Conservation (phyloP, 768 basidiomycete genomes). For the Phylloporus scabripes region DNA sequence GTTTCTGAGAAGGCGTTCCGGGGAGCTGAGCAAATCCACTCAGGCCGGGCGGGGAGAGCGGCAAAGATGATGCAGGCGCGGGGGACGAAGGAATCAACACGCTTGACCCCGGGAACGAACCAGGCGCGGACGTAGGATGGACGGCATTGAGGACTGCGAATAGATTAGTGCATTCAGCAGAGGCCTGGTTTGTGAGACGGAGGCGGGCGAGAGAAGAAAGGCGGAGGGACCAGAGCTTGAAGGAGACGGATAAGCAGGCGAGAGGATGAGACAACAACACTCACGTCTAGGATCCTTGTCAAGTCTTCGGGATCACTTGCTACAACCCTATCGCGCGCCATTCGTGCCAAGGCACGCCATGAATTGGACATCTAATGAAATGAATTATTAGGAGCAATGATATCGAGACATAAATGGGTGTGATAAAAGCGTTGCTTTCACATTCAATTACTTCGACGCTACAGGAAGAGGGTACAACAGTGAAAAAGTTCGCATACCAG, state of each 20-base stretch:
- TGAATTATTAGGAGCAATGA: constrained; percentile 11
- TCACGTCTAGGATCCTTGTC: constrained; percentile 58
- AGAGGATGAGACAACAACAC: constrained; percentile 19
- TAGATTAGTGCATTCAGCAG: constrained; percentile 77
- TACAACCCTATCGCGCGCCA: constrained; percentile 77
- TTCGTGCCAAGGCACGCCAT: constrained; percentile 79
- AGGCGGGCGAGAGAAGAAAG: constrained; percentile 73
- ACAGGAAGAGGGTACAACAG: constrained; percentile 20
- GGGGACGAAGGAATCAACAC: constrained; percentile 35
- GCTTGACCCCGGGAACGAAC: constrained; percentile 44
- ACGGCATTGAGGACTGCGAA: constrained; percentile 63
- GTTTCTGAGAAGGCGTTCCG: constrained; percentile 20
- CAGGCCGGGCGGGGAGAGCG: constrained; percentile 23
- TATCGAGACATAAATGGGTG: background rate
- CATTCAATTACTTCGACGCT: constrained; percentile 18
- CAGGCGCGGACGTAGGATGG: constrained; percentile 46
- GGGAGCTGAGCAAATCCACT: constrained; percentile 19
- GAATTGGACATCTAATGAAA: constrained; percentile 73
- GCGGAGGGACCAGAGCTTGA: constrained; percentile 79
- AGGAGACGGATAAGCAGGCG: constrained; percentile 1
- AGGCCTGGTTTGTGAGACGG: constrained; percentile 81
- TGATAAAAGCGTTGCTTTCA: background rate
- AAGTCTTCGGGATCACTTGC: constrained; percentile 65
- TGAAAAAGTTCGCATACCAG: constrained; percentile 12
- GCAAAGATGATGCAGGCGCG: background rate